Evolutionary conservation across 148 eudicot genomes (phyloP).

Genomic region (Rhododendron kiyosumense): DNA sequence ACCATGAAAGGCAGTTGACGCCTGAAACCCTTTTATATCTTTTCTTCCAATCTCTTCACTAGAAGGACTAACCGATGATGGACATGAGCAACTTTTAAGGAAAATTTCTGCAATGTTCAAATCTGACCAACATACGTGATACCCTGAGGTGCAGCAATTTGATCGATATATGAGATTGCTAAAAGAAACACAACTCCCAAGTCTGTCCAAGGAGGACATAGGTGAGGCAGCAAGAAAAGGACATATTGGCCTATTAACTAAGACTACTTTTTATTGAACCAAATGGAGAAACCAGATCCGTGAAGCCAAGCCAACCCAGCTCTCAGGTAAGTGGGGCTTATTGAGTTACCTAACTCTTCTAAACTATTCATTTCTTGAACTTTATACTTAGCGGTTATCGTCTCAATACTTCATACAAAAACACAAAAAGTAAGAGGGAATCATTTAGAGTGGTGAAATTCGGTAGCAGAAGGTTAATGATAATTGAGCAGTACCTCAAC

Average conservation of each 20-base stretch:
- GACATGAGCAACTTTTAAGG: background rate
- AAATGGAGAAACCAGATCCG: background rate
- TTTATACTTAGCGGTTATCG: background rate
- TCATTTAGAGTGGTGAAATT: background rate
- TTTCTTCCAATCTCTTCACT: background rate
- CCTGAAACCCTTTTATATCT: background rate
- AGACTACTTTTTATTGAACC: background rate
- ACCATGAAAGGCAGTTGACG: background rate
- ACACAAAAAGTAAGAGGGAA: background rate
- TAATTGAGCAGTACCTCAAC: slow-evolving; percentile 58
- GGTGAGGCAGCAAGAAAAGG: background rate
- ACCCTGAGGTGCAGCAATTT: background rate
- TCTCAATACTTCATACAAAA: background rate
- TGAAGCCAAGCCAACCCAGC: background rate
- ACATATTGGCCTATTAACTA: background rate
- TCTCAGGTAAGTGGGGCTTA: no score
- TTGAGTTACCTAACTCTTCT: background rate
- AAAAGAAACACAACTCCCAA: background rate
- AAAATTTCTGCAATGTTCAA: background rate
- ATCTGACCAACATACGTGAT: background rate
- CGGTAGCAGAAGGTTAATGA: background rate
- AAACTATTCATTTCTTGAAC: background rate
- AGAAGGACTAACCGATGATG: background rate
- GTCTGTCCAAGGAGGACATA: background rate
- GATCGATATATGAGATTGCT: background rate